Percentiles rank a stretch among this genome's conserved stretches.
Conservation (phyloP, 176 grass and related monocot genomes). For the Oryza punctata region DNA sequence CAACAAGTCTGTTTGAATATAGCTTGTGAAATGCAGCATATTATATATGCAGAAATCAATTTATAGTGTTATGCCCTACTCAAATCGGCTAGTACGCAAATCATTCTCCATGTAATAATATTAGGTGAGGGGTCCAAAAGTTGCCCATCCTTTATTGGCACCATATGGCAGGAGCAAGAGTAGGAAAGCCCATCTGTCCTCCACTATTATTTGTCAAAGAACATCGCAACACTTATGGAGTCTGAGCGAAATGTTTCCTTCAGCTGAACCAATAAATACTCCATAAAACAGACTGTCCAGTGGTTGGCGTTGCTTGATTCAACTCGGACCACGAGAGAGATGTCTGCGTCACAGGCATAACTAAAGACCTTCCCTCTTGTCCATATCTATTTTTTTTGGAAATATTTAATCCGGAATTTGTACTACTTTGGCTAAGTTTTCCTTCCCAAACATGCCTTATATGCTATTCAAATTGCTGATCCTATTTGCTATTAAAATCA, state of each 20-base stretch:
- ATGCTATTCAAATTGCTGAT: background rate
- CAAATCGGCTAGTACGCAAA: background rate
- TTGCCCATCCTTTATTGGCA: background rate
- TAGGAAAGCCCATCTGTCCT: background rate
- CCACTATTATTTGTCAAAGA: constrained; percentile 11
- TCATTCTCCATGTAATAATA: background rate
- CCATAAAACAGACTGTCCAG: background rate
- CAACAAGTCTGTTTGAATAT: background rate
- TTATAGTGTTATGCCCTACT: background rate
- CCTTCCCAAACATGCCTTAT: background rate
- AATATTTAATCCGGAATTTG: background rate
- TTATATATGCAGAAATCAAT: background rate
- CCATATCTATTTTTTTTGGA: background rate
- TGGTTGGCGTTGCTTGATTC: background rate
- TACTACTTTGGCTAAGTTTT: background rate
- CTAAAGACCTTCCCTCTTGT: background rate
- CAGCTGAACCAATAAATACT: background rate
- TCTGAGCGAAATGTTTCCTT: background rate
- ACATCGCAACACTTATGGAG: background rate
- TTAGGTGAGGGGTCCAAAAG: background rate
- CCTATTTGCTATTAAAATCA: background rate
- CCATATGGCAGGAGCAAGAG: background rate
- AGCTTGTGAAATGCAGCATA: background rate
- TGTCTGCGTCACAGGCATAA: background rate
- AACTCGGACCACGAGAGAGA: background rate